Evolutionary conservation across 139 green algal genomes (phyloP), one percentile per base, ranked within the genome.

Genomic region (Pseudopediastrum boryanum): DNA sequence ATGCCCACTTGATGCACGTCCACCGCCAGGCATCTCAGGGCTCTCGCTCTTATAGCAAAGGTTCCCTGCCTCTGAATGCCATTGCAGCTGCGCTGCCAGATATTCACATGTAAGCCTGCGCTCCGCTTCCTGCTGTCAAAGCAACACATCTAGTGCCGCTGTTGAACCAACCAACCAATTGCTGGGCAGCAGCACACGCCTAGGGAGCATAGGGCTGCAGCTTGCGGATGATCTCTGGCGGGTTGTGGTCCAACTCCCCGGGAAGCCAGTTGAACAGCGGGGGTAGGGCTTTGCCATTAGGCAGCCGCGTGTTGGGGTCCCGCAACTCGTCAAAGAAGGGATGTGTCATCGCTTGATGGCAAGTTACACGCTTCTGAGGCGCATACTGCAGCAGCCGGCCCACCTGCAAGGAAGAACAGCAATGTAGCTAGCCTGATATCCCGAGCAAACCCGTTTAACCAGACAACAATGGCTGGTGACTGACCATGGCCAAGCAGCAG

Each of bases 291-390:
- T 76, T 73, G 89, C 94, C 93, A 70, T 97, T 96, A 8, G 93
- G 94, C 69, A 98, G 89, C 64, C 77, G 77, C n/a, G 88, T 93
- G 56, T 50, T 81, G 1, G 92, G 92, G 31, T 97, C 90, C 36
- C 95, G 85, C 70, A 99, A 84, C 86, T 98, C 95, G 66, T 99
- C 95, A 74, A 99, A 99, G 86, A 98, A 99, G 12, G 94, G 85
- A 87, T 99, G 95, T 5, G 89, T 88, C 85, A 98, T 90, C 19
- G 92, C 91, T 58, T 93, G 75, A 4, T 95, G 44, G 4, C 92
- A 90, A 0, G 77, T 92, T 80, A 90, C 83, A 21, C 96, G 89
- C 76, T 92, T 85, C 51, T 89, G 82, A 23, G 95, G 96, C 35
- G 89, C 89, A 84, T 99, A 98, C 85, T 97, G 91, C 69, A 99